phyloP scores from a whole-genome alignment of 768 basidiomycete genomes.

The Auriscalpium vulgare region DNA sequence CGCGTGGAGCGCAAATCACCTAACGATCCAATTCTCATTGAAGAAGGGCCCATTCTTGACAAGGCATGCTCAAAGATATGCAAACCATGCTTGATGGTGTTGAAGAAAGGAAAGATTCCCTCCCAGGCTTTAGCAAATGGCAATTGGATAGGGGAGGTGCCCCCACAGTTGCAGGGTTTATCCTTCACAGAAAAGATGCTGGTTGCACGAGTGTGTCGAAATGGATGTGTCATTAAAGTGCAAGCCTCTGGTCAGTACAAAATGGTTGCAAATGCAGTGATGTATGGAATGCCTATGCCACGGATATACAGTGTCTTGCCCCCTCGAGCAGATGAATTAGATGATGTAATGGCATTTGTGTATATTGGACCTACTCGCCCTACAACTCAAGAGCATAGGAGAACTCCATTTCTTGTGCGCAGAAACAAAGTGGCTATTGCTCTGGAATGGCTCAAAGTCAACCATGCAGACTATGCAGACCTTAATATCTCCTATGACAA shows the following conservation, averaged over 20 bases:
- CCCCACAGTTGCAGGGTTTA: no score
- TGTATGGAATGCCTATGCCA: slow-evolving; percentile 23
- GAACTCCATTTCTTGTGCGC: slow-evolving; percentile 14
- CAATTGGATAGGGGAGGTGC: no score
- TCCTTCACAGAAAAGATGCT: neutral
- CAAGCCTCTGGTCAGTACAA: slow-evolving; percentile 14
- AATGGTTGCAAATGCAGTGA: slow-evolving; percentile 28
- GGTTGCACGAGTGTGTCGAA: slow-evolving; percentile 7
- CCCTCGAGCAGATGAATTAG: slow-evolving; percentile 24
- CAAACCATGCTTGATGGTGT: neutral
- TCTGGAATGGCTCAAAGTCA: neutral
- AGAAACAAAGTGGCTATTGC: slow-evolving; percentile 4
- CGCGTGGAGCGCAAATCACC: neutral
- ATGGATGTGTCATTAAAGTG: slow-evolving; percentile 14
- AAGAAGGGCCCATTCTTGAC: neutral
- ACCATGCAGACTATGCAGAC: neutral
- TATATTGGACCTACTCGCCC: slow-evolving; percentile 24
- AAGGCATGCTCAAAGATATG: neutral
- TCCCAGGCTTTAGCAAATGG: neutral
- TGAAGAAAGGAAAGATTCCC: neutral
- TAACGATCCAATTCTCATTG: neutral
- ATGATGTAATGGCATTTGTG: slow-evolving; percentile 24
- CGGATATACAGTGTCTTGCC: slow-evolving; percentile 28
- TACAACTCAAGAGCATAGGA: slow-evolving; percentile 18
- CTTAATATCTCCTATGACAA: slow-evolving; percentile 13